Evolutionary conservation across 139 green algal genomes (phyloP).

Genomic region (Protoeuglena noctilucae): DNA sequence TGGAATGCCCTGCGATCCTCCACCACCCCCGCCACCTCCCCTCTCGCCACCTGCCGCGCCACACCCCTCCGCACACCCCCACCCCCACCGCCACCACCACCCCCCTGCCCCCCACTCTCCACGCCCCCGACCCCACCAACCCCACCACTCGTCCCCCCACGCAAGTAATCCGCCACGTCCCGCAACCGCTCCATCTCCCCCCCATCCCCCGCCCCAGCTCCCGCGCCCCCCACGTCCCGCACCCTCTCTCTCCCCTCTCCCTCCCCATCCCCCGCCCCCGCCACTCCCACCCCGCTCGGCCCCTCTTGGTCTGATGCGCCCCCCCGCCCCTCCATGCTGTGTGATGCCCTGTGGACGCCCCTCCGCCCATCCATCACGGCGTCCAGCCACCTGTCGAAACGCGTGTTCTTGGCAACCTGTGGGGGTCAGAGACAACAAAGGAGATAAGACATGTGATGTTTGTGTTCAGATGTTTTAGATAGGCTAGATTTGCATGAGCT

Average conservation of each 20-base stretch:
- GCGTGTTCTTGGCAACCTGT: constrained; percentile 61
- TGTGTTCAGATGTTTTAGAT: too few species aligned
- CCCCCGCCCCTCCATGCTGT: neutral
- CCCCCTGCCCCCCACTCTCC: too few species aligned
- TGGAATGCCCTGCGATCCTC: constrained; percentile 39
- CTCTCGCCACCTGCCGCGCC: neutral
- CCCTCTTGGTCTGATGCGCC: too few species aligned
- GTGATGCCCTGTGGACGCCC: neutral
- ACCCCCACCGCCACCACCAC: too few species aligned
- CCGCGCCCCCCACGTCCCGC: too few species aligned
- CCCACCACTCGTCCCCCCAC: neutral
- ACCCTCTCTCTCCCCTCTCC: too few species aligned
- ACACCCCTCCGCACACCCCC: neutral
- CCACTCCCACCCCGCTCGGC: too few species aligned
- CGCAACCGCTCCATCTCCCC: constrained; percentile 20
- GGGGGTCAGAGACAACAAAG: constrained; percentile 16
- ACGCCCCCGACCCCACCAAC: constrained; percentile 1
- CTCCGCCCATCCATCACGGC: constrained; percentile 12
- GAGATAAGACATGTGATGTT: too few species aligned
- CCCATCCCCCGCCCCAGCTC: neutral
- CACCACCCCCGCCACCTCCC: constrained; percentile 7
- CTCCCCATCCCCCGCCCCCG: too few species aligned
- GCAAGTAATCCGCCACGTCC: constrained; percentile 54
- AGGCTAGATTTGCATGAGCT: too few species aligned
- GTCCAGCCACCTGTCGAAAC: constrained; percentile 85